Base-by-base conservation (phyloP, 768 basidiomycete genomes). In the Amylocystis lapponica region DNA sequence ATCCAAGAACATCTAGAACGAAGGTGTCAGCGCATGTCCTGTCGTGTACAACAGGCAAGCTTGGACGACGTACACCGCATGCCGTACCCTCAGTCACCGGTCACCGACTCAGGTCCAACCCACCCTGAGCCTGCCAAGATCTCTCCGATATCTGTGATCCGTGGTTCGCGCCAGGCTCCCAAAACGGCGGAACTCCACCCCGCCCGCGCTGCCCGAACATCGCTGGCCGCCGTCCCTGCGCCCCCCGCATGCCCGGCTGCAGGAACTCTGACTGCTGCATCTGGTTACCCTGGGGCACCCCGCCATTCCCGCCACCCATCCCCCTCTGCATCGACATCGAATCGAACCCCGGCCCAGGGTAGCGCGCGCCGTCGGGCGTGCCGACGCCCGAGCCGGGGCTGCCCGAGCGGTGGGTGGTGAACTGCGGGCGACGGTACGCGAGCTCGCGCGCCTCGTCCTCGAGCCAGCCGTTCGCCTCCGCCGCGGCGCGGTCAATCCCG, bases 401-500 rank as follows among this genome's bases (percentile, higher is more conserved):
- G 27, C 36, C 38, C 8, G 41, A 23, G 40, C 42, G 38, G 9
- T 21, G 41, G 10, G 34, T 10, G 5, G 5, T 17, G 17, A 36
- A 22, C 13, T 21, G 45, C 50, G 35, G 48, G 43, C 33, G 30
- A 14, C 26, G 50, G 3, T 20, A n/a, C 19, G 47, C 17, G 44
- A 48, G 54, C 66, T 71, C 57, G 73, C 53, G 68, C 60, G 59
- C 67, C 33, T 78, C 74, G 39, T 72, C 60, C 45, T 57, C 62
- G 43, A 67, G 50, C 31, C 85, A 65, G 8, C 82, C 79, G 34
- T 69, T 71, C 33, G 71, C 72, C 2, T 64, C 63, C 41, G 84
- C 67, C 30, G 67, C 72, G 20, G 62, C 71, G 27, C 69, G 61
- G 61, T 87, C 84, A 47, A 98, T 91, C 14, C 77, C 80, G 35